These are phyloP conservation scores for Hysterangium stoloniferum DNA, from an alignment of 768 basidiomycete genomes.

Conservation along the genomic window DNA sequence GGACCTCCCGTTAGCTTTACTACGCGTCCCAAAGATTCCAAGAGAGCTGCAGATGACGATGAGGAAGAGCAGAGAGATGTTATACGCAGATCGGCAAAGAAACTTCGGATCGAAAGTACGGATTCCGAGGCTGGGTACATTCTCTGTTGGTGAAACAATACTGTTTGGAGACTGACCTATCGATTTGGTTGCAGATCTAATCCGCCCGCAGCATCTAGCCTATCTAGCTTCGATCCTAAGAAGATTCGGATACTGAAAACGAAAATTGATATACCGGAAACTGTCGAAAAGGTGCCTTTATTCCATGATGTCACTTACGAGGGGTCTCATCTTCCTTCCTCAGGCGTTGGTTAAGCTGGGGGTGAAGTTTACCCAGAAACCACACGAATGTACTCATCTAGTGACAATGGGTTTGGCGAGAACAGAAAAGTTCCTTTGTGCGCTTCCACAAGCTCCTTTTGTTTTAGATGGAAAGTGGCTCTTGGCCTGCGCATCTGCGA, in stretches of 20 bases:
- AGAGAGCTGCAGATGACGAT: not conserved
- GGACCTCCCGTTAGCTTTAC: not conserved
- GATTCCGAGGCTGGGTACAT: not conserved
- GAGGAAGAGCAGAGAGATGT: not conserved
- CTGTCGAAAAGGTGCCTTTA: slow-evolving; percentile 48
- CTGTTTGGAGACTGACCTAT: too few relatives aligned
- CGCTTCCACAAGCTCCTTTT: slow-evolving; percentile 52
- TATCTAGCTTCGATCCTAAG: slow-evolving; percentile 15
- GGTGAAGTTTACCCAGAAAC: slow-evolving; percentile 50
- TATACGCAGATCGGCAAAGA: not conserved
- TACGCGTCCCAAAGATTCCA: not conserved
- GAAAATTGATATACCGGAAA: slow-evolving; percentile 48
- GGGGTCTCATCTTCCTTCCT: not conserved
- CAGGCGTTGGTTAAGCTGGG: slow-evolving; percentile 63
- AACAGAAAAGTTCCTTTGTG: slow-evolving; percentile 84
- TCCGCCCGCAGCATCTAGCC: not conserved
- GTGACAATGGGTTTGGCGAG: slow-evolving; percentile 61
- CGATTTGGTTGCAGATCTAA: too few relatives aligned
- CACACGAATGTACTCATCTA: slow-evolving; percentile 73
- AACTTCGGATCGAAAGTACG: not conserved
- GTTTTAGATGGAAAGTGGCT: slow-evolving; percentile 69
- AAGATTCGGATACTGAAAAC: slow-evolving; percentile 59
- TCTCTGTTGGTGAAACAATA: too few relatives aligned
- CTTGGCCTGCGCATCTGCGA: slow-evolving; percentile 44
- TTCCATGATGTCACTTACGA: not conserved